Evolutionary conservation across 169 alveolate genomes (phyloP).

Genomic region (Plasmodium gonderi): DNA sequence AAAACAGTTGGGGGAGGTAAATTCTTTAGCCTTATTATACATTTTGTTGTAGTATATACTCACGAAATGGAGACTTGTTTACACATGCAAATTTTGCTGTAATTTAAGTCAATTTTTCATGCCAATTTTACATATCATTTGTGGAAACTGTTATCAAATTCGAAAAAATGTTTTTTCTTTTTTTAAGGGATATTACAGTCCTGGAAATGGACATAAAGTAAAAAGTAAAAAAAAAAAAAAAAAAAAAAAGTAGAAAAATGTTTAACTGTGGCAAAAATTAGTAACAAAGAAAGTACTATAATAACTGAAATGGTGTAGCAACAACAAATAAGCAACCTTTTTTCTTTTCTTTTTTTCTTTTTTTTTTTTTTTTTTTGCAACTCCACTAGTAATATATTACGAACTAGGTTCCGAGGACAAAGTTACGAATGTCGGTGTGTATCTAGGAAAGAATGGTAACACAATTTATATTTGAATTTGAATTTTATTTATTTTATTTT

Average conservation of each 20-base stretch:
- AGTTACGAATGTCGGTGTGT: conserved; percentile 13
- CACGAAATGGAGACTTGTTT: not conserved
- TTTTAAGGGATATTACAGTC: conserved; percentile 70
- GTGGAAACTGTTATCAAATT: not conserved
- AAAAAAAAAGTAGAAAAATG: not conserved
- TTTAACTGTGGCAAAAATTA: not conserved
- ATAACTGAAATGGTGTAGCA: not conserved
- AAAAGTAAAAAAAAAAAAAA: conserved; percentile 35
- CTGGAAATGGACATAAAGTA: conserved; percentile 74
- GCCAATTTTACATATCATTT: not conserved
- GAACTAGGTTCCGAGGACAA: conserved; percentile 52
- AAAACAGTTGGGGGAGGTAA: conserved; percentile 66
- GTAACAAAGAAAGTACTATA: not conserved
- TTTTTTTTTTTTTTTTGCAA: not conserved
- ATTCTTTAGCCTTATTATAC: not conserved
- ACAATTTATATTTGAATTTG: not conserved
- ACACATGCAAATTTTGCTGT: not conserved
- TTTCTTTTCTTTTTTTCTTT: not conserved
- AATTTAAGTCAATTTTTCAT: not conserved
- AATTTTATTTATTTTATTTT: not conserved
- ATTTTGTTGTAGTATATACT: not conserved
- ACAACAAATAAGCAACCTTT: not conserved
- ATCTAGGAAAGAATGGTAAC: conserved; percentile 72
- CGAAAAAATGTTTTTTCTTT: conserved; percentile 23
- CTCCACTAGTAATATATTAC: conserved; percentile 55